Conservation (phyloP, 2,329 filamentous ascomycete species). For the Ramularia endophylla region DNA sequence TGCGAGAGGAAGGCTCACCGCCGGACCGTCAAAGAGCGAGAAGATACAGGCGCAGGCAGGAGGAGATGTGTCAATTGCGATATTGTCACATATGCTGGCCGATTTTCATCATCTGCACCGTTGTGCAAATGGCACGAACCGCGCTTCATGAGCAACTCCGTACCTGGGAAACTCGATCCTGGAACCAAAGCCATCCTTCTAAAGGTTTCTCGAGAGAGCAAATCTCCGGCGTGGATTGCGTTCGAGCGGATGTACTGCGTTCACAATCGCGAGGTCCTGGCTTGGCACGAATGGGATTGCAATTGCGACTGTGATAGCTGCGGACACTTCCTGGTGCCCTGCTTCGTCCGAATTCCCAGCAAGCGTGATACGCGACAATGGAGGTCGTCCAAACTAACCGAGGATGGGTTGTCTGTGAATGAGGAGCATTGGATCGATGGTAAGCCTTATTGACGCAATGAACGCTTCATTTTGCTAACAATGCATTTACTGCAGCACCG, state of each 20-base stretch:
- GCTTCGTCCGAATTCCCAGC: constrained; percentile 15
- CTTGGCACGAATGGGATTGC: constrained; percentile 15
- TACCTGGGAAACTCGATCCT: constrained; percentile 13
- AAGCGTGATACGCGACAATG: constrained; percentile 7
- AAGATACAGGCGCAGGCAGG: constrained; percentile 14
- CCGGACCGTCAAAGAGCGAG: constrained; percentile 20
- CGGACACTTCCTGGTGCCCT: constrained; percentile 16
- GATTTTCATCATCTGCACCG: constrained; percentile 15
- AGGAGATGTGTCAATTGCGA: constrained; percentile 23
- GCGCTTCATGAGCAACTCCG: constrained; percentile 17
- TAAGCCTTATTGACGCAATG: too few relatives aligned
- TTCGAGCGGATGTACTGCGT: constrained; percentile 17
- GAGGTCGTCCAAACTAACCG: constrained; percentile 8
- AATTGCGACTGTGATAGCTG: constrained; percentile 18
- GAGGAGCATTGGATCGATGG: constrained; percentile 15
- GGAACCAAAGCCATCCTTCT: constrained; percentile 12
- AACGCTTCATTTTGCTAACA: too few relatives aligned
- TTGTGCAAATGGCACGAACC: constrained; percentile 20
- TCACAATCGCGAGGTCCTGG: constrained; percentile 14
- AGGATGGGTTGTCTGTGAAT: constrained; percentile 9
- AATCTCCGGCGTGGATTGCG: constrained; percentile 12
- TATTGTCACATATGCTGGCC: constrained; percentile 9
- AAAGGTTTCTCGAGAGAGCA: constrained; percentile 5
- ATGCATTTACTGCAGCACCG: not conserved
- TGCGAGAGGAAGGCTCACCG: constrained; percentile 23